Evolutionary conservation across 2,329 filamentous ascomycete genomes (phyloP).

Genomic region (Venturia carpophila): DNA sequence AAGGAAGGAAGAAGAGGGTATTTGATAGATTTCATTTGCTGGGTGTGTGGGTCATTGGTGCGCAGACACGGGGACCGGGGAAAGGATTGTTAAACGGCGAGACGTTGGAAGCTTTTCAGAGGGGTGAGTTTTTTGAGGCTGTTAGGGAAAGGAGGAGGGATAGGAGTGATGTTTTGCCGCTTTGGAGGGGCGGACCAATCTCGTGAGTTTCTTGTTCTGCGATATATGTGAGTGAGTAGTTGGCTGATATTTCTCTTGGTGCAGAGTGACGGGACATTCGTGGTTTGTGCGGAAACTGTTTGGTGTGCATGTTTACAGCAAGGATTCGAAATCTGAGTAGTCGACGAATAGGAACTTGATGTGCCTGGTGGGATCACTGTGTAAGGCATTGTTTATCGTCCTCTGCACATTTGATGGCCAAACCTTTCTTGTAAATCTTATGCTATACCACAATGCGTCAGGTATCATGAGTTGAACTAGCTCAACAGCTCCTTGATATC

Average conservation of each 20-base stretch:
- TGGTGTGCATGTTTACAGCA: not conserved
- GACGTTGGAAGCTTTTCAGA: not conserved
- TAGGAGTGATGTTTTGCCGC: not conserved
- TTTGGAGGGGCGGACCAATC: not conserved
- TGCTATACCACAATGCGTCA: not conserved
- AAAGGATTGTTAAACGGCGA: not conserved
- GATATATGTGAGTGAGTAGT: too few species aligned
- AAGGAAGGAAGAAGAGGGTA: not conserved
- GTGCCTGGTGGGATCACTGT: not conserved
- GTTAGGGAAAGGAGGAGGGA: not conserved
- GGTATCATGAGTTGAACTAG: conserved; percentile 24
- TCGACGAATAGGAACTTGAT: not conserved
- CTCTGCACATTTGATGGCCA: not conserved
- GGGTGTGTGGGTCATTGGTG: not conserved
- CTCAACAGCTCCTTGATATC: conserved; percentile 88
- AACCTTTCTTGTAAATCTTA: not conserved
- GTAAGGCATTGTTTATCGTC: not conserved
- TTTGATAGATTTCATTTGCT: not conserved
- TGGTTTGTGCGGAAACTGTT: not conserved
- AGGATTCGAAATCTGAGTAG: not conserved
- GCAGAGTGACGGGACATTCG: not conserved
- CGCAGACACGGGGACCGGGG: not conserved
- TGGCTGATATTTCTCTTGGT: not conserved
- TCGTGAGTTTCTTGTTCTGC: not conserved
- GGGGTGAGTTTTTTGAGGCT: not conserved